Base-by-base conservation (phyloP, 1,139 yeast genomes). In the Starmera stellimalicola region DNA sequence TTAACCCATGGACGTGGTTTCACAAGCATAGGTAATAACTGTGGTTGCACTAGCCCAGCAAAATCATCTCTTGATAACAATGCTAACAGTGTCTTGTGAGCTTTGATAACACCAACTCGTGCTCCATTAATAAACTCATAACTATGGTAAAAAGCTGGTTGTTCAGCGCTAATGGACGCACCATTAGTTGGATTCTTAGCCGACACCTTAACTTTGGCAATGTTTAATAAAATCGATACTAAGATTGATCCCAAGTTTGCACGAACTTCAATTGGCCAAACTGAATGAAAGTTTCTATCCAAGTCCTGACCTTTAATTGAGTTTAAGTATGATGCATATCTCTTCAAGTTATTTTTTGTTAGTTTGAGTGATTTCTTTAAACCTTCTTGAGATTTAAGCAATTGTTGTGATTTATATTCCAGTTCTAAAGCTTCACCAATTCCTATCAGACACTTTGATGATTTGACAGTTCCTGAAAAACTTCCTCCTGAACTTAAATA, bases 111-210 rank as follows among this genome's bases (percentile, higher is more conserved):
- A 26, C 99, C 99, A 23, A 85, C 59, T 48, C 78, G 78, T 40
- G 76, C 76, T 25, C 97, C 95, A 38, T 71, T 70, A 35, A 73
- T 70, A 50, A 78, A 85, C 54, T 84, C 94, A 55, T 83, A 87
- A 3, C 85, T 73, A 52, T 91, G 97, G 42, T 77, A 80, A 53
- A 93, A 81, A 2, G 97, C 98, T 2, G 97, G 96, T 8, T 87
- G 91, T 31, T 70, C 64, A 22, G 91, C 94, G 28, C 61, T 59
- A 17, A 82, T 79, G 2, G 56, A 54, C 33, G 73, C 62, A 11
- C 84, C 83, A 0, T 93, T 78, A 3, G 74, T 67, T 2, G 95
- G 95, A 51, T 87, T 95, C 2, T 60, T 67, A 32, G 87, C 95
- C 34, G 63, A 63, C 3, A 87, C 95, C 12, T 75, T 70, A 7